Base-by-base conservation (phyloP, 768 basidiomycete species). In the Thelephora aurantiotincta region DNA sequence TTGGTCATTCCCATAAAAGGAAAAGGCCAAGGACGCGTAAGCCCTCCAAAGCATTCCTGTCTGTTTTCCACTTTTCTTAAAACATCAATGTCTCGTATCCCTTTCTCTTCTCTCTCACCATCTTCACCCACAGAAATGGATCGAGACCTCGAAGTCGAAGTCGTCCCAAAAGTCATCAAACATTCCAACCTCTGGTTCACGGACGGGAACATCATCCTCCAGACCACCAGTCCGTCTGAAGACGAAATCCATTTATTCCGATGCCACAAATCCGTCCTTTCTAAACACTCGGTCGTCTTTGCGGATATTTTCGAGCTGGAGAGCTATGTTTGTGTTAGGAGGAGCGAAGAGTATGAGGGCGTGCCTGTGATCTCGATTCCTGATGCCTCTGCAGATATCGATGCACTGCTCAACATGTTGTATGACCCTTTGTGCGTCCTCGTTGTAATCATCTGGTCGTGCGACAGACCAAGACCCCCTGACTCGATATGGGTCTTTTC, bases 161-260 rank as follows among this genome's bases (percentile, higher is more conserved):
- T 41, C 38, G 38, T 41, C 38, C 38, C 38, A 22, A 16, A 41
- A 14, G 22, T 41, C 16, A 22, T 41, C 38, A 41, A 41, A 14
- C 38, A 41, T 22, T 41, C 38, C 18, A 18, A 16, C 14, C 22
- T 55, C 2, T 55, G 49, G 49, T 55, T 53, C 30, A 34, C 48
- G n/a, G 54, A 55, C 23, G 54, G 54, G 12, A 51, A 51, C 19
- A 19, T 55, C 34, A 37, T 53, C 11, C 50, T 55, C 11, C 23
- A 38, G 6, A 48, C 50, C 2, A 45, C 33, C 18, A 42, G 49
- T 46, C 26, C 26, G 9, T 30, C 26, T 30, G 22, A 41, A 16
- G 38, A 41, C 38, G 38, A 41, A 22, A 16, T 18, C 18, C 44
- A 47, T n/a, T 47, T 54, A 13, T 57, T 51, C 45, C 48, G 53